These are phyloP conservation scores for Fusarium metavorans DNA, from an alignment of 2,329 filamentous ascomycete species.

Conservation along the genomic window DNA sequence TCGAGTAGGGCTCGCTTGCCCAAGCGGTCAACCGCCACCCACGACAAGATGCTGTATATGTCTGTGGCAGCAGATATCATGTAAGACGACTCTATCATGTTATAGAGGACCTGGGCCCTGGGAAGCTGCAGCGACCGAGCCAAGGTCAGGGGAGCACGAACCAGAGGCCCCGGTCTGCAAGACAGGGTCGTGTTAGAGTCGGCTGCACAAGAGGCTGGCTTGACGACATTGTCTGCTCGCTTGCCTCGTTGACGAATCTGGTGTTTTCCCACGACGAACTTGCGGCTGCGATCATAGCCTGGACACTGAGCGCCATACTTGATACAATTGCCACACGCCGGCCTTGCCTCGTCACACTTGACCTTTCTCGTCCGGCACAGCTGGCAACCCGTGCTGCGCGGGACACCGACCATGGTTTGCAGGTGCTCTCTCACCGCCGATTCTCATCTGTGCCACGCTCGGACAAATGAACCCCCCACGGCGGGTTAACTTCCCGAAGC, in stretches of 20 bases:
- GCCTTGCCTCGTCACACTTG: constrained; percentile 60
- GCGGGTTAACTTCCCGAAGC: constrained; percentile 35
- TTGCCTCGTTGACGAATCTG: constrained; percentile 48
- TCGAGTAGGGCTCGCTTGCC: constrained; percentile 53
- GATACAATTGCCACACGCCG: constrained; percentile 55
- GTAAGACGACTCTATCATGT: constrained; percentile 45
- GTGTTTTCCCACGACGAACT: constrained; percentile 57
- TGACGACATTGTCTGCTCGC: constrained; percentile 10
- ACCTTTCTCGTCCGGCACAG: constrained; percentile 56
- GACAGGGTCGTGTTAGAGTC: constrained; percentile 20
- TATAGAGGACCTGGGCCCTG: constrained; percentile 48
- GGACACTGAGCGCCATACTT: constrained; percentile 54
- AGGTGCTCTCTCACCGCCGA: constrained; percentile 39
- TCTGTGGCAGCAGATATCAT: constrained; percentile 36
- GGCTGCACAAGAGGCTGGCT: constrained; percentile 18
- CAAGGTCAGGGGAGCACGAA: constrained; percentile 25
- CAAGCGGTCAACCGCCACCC: constrained; percentile 45
- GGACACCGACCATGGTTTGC: constrained; percentile 53
- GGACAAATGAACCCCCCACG: constrained; percentile 35
- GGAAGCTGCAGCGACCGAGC: constrained; percentile 27
- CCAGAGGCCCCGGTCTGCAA: constrained; percentile 7
- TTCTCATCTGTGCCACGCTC: constrained; percentile 35
- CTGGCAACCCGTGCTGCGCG: constrained; percentile 53
- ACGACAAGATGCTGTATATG: constrained; percentile 42
- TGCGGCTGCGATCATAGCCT: constrained; percentile 54